Evolutionary conservation across 805 yeast genomes (phyloP), one percentile per base, ranked within the genome.

Genomic region (Saturnispora silvae): DNA sequence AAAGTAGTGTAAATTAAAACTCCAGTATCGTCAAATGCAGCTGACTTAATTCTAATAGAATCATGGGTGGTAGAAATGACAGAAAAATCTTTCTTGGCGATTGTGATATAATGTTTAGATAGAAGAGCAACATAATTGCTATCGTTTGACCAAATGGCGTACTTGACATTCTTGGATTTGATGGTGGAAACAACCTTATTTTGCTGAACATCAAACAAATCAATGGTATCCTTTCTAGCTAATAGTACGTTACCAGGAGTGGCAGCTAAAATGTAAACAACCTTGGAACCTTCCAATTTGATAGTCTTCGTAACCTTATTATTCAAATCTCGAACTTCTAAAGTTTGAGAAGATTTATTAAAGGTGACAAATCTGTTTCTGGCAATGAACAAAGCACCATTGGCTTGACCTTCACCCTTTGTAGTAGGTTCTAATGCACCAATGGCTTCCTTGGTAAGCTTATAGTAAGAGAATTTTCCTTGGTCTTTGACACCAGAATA

Each of bases 381-480:
- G 11, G 96, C 86, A 49, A 94, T 85, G 58, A 92, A 92, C 43
- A 81, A 68, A 13, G 97, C 98, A 58, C 75, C 76, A 51, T 74
- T 75, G 27, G 92, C 96, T 38, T 75, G 74, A 36, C 95, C 96
- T 51, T 74, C 76, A 42, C 81, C 65, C 34, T 81, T 66, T 43
- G 79, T 78, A n/a, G 77, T 68, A 38, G 96, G 95, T 52, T 87
- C 96, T 46, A 85, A 73, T n/a, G 96, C 95, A 46, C 95, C 95
- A 41, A 89, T 74, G 28, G 80, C 81, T 57, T 84, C 89, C 49
- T 81, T 81, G 43, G 96, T 95, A 44, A 87, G 64, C 5, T 75
- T 65, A 42, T 83, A 73, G 47, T 85, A 69, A 27, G 87, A 82
- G 55, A 83, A 92, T 42, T 67, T 67, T 17, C 76, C 77, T 35